Percentiles rank a stretch among this genome's conserved stretches.
Conservation (phyloP, 495 filamentous ascomycete genomes). For the Penicillium ochrochloron region DNA sequence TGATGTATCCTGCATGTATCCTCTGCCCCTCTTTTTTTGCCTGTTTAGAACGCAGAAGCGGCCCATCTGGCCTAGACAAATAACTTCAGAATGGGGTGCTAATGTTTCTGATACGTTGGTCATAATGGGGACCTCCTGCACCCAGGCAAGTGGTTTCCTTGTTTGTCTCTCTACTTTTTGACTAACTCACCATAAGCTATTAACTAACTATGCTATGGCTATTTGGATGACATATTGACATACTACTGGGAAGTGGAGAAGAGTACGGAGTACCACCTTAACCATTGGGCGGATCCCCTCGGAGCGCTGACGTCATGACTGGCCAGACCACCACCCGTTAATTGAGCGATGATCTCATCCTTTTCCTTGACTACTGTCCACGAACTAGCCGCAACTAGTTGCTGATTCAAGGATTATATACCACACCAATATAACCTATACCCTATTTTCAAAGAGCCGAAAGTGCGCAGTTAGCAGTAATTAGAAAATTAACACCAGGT, state of each 20-base stretch:
- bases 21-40: conserved; percentile 5
- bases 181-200: background rate
- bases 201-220: too few species aligned
- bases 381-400: too few species aligned
- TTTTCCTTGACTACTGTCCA: background rate
- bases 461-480: too few species aligned
- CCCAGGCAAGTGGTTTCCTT: background rate
- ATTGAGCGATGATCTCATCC: background rate
- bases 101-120: background rate
- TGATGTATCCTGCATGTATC: background rate
- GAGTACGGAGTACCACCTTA: background rate
- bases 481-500: too few species aligned
- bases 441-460: too few species aligned
- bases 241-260: background rate
- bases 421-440: too few species aligned
- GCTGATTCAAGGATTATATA: too few species aligned
- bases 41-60: background rate
- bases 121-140: background rate
- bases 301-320: conserved; percentile 14
- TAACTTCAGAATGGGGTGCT: background rate
- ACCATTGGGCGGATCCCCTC: background rate
- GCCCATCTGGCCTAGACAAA: conserved; percentile 12
- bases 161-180: background rate
- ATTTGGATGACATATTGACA: background rate
- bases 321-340: background rate